A percentile compares a stretch with the other conserved stretches of the same genome.
These are phyloP conservation scores for Decorospora gaudefroyi DNA, from an alignment of 2,329 filamentous ascomycete genomes.

Conservation along the genomic window DNA sequence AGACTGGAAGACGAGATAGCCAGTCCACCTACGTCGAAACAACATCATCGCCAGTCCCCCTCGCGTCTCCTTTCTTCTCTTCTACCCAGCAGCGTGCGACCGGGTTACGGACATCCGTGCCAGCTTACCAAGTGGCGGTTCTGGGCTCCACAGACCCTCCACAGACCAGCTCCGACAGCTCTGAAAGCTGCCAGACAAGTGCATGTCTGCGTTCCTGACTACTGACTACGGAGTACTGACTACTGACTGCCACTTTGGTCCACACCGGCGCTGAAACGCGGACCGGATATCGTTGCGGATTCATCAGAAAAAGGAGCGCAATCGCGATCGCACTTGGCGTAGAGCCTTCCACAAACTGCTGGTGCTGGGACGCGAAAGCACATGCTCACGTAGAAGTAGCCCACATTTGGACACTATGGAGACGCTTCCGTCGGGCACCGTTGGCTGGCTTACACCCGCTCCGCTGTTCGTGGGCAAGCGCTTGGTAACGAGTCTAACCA, in stretches of 20 bases:
- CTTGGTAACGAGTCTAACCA: constrained; percentile 4
- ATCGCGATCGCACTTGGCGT: constrained; percentile 6
- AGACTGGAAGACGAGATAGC: constrained; percentile 1
- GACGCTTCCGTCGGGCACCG: constrained; percentile 5
- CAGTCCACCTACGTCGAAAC: constrained; percentile 1
- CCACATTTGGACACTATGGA: constrained; percentile 3
- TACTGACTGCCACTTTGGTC: constrained; percentile 4
- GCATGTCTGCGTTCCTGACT: not conserved
- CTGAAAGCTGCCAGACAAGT: not conserved
- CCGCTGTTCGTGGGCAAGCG: constrained; percentile 1
- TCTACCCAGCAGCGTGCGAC: not conserved
- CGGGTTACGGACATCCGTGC: not conserved
- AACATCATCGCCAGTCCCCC: not conserved
- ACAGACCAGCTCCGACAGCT: not conserved
- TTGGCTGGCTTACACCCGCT: constrained; percentile 6
- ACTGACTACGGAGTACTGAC: not conserved
- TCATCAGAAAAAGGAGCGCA: not conserved
- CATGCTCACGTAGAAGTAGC: constrained; percentile 6
- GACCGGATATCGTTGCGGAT: constrained; percentile 4
- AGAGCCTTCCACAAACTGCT: constrained; percentile 9
- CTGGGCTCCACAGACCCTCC: not conserved
- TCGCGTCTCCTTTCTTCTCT: not conserved
- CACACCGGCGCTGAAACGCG: not conserved
- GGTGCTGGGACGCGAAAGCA: constrained; percentile 7
- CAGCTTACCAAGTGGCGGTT: constrained; percentile 2